Evolutionary conservation across 805 yeast genomes (phyloP).

Genomic region (Helenozyma baotianmanensis): DNA sequence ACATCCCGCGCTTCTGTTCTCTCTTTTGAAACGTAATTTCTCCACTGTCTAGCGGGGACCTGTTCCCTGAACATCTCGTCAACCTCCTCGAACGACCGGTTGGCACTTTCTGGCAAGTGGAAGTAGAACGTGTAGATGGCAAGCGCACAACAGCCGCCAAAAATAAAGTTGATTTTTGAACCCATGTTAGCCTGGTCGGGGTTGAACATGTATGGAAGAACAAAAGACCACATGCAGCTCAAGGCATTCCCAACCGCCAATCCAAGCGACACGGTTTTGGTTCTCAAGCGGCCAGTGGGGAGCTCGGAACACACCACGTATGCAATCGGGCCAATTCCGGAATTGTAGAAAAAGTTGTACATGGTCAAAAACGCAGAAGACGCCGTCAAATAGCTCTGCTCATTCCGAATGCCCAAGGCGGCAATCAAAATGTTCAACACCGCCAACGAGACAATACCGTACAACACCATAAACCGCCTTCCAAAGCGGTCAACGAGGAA

Average conservation of each 20-base stretch:
- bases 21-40: conserved; percentile 1
- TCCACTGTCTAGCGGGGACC: conserved; percentile 27
- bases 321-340: conserved; percentile 40
- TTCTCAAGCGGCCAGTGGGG: conserved; percentile 36
- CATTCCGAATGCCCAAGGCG: conserved; percentile 16
- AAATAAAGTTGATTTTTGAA: conserved; percentile 47
- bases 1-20: not conserved
- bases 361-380: conserved; percentile 16
- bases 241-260: conserved; percentile 23
- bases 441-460: conserved; percentile 21
- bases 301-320: conserved; percentile 37
- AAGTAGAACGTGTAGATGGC: conserved; percentile 6
- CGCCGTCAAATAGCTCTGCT: conserved; percentile 23
- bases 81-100: conserved; percentile 12
- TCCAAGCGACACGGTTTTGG: conserved; percentile 36
- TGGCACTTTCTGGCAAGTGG: conserved; percentile 5
- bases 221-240: conserved; percentile 31
- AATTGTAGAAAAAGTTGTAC: conserved; percentile 28
- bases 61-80: conserved; percentile 4
- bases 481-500: conserved; percentile 25
- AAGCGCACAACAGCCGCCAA: conserved; percentile 34
- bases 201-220: conserved; percentile 48
- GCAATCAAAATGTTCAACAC: conserved; percentile 22
- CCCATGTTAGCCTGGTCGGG: conserved; percentile 43
- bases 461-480: conserved; percentile 23